Conservation (phyloP, 2,329 filamentous ascomycete genomes). For the Fusarium scirpi region DNA sequence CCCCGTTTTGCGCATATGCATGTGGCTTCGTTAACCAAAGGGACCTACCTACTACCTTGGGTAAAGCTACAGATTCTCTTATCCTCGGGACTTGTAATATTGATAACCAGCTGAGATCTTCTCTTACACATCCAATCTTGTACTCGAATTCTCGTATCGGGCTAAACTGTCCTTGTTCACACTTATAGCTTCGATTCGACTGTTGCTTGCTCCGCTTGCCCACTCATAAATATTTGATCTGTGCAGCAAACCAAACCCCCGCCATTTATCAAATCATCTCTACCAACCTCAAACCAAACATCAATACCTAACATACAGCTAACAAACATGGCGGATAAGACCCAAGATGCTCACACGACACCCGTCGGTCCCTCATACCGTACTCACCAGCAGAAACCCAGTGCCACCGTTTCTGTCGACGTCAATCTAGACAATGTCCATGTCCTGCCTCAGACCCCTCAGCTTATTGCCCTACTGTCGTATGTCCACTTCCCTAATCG, state of each 20-base stretch:
- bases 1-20: slow-evolving; percentile 47
- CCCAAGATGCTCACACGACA: slow-evolving; percentile 59
- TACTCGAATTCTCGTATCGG: slow-evolving; percentile 13
- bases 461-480: slow-evolving; percentile 97
- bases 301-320: slow-evolving; percentile 26
- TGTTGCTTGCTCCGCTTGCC: slow-evolving; percentile 10
- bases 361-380: slow-evolving; percentile 85
- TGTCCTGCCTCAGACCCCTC: slow-evolving; percentile 90
- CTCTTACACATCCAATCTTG: slow-evolving; percentile 31
- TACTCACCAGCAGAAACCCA: slow-evolving; percentile 81
- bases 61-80: slow-evolving; percentile 39
- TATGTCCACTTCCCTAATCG: slow-evolving; percentile 64
- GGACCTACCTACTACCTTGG: slow-evolving; percentile 9
- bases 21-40: slow-evolving; percentile 36
- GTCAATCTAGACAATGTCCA: slow-evolving; percentile 89
- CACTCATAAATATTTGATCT: slow-evolving; percentile 28
- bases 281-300: slow-evolving; percentile 19
- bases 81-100: slow-evolving; percentile 36
- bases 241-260: slow-evolving; percentile 12
- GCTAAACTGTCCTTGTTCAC: neutral
- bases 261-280: slow-evolving; percentile 16
- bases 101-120: slow-evolving; percentile 20
- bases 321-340: slow-evolving; percentile 47
- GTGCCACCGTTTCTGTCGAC: slow-evolving; percentile 86
- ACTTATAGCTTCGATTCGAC: slow-evolving; percentile 3